phyloP scores from a whole-genome alignment of 2,329 filamentous ascomycete genomes.

The Gaeumannomyces sp. region DNA sequence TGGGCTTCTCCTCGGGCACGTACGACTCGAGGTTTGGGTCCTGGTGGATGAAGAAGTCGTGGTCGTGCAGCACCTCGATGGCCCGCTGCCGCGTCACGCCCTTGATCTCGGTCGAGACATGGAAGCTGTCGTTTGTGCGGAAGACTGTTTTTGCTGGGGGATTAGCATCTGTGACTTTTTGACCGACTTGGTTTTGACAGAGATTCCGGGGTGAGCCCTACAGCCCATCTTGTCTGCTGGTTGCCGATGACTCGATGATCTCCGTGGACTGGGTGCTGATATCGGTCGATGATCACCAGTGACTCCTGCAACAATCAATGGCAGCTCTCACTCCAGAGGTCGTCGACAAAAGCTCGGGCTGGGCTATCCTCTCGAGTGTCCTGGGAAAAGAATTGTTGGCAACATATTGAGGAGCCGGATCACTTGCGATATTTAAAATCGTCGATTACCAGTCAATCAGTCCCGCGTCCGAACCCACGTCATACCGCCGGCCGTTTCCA shows the following conservation, averaged over 20 bases:
- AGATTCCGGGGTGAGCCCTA: neutral
- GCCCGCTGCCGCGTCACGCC: slow-evolving; percentile 3
- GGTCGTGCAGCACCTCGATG: slow-evolving; percentile 7
- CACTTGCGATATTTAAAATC: neutral
- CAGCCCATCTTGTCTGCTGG: neutral
- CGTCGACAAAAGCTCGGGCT: neutral
- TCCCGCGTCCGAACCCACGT: too few relatives aligned
- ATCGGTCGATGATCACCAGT: neutral
- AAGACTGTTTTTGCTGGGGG: neutral
- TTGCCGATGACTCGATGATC: neutral
- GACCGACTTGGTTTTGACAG: too few relatives aligned
- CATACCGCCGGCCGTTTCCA: too few relatives aligned
- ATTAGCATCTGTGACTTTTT: neutral
- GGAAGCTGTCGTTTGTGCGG: slow-evolving; percentile 4
- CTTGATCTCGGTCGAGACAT: slow-evolving; percentile 3
- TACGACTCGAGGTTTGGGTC: slow-evolving; percentile 7
- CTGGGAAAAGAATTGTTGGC: neutral
- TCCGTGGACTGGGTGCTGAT: neutral
- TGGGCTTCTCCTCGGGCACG: neutral
- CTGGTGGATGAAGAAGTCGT: slow-evolving; percentile 6
- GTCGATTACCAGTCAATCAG: neutral
- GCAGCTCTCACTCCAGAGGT: neutral
- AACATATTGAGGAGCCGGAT: neutral
- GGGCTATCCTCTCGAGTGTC: neutral
- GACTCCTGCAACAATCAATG: neutral